phyloP scores from a whole-genome alignment of 2,329 filamentous ascomycete genomes.

The Colletotrichum siamense region DNA sequence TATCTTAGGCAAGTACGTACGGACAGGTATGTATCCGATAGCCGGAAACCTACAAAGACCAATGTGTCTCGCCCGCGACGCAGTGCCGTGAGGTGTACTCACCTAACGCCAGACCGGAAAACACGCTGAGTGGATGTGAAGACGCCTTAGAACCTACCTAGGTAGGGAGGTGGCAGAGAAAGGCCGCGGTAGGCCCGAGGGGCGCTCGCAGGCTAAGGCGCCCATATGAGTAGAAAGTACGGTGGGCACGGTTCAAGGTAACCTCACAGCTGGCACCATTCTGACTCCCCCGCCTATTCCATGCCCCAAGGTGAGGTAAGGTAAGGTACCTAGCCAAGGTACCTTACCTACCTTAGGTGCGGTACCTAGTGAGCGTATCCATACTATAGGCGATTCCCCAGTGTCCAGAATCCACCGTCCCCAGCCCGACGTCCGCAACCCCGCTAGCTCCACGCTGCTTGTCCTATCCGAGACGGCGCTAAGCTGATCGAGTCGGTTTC shows the following conservation, averaged over 20 bases:
- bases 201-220: not conserved
- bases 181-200: slow-evolving; percentile 15
- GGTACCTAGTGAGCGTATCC: not conserved
- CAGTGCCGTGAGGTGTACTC: not conserved
- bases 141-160: not conserved
- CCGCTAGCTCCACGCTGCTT: not conserved
- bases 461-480: not conserved
- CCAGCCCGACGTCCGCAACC: not conserved
- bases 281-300: not conserved
- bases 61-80: not conserved
- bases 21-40: not conserved
- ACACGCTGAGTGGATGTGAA: not conserved
- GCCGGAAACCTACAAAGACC: not conserved
- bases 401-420: not conserved
- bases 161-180: not conserved
- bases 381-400: not conserved
- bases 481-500: not conserved
- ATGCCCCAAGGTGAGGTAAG: not conserved
- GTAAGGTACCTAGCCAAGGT: not conserved
- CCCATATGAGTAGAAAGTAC: not conserved
- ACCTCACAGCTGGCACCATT: not conserved
- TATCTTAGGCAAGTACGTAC: not conserved
- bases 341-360: not conserved
- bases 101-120: not conserved
- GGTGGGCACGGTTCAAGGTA: not conserved